Percentiles rank a stretch among this genome's conserved stretches.
phyloP scores from a whole-genome alignment of 352 stramenopile species.

The Pythium volutum region DNA sequence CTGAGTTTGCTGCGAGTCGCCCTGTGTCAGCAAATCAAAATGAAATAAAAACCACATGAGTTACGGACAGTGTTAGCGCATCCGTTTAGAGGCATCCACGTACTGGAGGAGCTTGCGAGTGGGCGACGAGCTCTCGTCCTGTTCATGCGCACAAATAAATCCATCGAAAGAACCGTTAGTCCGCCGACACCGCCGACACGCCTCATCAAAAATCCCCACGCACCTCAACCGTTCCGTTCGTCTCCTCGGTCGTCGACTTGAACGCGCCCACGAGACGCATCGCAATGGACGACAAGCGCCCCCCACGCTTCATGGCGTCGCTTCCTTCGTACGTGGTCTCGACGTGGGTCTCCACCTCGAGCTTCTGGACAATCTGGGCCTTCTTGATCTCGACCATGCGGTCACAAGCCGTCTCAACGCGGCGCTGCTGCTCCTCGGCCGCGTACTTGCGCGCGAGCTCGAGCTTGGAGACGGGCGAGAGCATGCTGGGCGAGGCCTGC shows the following conservation, averaged over 20 bases:
- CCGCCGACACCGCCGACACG: neutral
- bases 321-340: constrained; percentile 31
- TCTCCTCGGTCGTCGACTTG: constrained; percentile 14
- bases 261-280: constrained; percentile 27
- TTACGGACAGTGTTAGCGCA: neutral
- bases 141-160: neutral
- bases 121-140: constrained; percentile 14
- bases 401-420: constrained; percentile 56
- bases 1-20: constrained; percentile 38
- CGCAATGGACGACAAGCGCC: constrained; percentile 21
- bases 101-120: constrained; percentile 37
- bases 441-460: constrained; percentile 58
- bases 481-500: constrained; percentile 37
- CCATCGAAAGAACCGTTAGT: neutral
- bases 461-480: constrained; percentile 75
- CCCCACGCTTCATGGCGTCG: constrained; percentile 30
- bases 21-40: constrained; percentile 11
- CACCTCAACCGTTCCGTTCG: neutral
- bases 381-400: constrained; percentile 54
- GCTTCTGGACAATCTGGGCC: constrained; percentile 54
- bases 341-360: constrained; percentile 44
- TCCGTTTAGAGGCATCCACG: neutral
- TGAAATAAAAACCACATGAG: neutral
- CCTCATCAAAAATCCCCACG: no score
- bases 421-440: constrained; percentile 63